A percentile compares a stretch with the other conserved stretches of the same genome.
These are phyloP conservation scores for Rosa chinensis DNA, from an alignment of 306 rosid species.

Conservation along the genomic window DNA sequence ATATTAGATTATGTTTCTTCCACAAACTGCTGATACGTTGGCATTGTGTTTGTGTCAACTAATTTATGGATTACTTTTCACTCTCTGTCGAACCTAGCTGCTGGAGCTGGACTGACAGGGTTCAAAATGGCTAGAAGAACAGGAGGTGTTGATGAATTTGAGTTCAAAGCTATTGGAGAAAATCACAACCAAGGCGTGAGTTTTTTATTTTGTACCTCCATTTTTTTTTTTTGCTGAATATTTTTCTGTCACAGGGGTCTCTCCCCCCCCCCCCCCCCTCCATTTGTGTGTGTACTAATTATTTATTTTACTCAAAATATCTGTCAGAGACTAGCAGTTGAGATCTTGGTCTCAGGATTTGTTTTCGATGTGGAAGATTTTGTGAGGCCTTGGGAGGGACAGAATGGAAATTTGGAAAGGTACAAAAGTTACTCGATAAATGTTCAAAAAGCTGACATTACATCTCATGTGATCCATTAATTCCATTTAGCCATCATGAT, in stretches of 20 bases:
- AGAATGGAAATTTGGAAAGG: constrained; percentile 68
- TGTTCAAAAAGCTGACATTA: constrained; percentile 8
- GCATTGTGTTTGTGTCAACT: not conserved
- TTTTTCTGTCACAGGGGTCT: not conserved
- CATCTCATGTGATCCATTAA: not conserved
- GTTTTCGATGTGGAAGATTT: constrained; percentile 77
- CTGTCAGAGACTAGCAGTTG: constrained; percentile 80
- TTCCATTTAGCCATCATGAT: not conserved
- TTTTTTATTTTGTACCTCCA: constrained; percentile 3
- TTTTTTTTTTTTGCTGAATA: not conserved
- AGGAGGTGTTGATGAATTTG: constrained; percentile 52
- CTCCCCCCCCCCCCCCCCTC: not conserved
- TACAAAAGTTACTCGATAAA: constrained; percentile 20
- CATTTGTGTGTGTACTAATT: not conserved
- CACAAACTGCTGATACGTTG: not conserved
- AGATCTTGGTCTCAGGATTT: constrained; percentile 79
- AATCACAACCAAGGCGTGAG: constrained; percentile 60
- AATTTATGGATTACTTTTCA: constrained; percentile 13
- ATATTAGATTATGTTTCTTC: constrained; percentile 6
- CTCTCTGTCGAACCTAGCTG: constrained; percentile 40
- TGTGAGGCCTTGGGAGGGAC: constrained; percentile 80
- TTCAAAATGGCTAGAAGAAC: constrained; percentile 63
- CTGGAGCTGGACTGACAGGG: constrained; percentile 68
- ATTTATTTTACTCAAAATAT: not conserved
- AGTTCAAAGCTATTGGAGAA: constrained; percentile 50